Evolutionary conservation across 768 basidiomycete species (phyloP).

Genomic region (Grammothele lineata): DNA sequence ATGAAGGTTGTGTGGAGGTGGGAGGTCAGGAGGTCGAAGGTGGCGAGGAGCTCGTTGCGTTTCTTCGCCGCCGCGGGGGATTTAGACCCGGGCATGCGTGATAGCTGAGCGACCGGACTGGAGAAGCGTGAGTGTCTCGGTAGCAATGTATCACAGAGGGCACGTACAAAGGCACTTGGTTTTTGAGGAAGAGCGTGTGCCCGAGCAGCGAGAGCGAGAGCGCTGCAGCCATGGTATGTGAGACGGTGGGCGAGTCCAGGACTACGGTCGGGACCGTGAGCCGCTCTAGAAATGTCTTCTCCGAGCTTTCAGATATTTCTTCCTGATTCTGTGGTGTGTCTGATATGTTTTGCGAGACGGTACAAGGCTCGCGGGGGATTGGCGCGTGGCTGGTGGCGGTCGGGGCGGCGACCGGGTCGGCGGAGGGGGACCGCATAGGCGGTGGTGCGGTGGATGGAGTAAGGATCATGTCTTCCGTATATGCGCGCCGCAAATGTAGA

Average conservation of each 20-base stretch:
- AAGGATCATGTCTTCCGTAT: no score
- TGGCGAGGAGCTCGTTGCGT: constrained; percentile 54
- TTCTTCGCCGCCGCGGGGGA: constrained; percentile 53
- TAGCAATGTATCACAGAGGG: background rate
- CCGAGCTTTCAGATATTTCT: no score
- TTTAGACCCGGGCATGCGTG: constrained; percentile 46
- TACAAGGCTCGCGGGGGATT: no score
- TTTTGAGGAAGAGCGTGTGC: constrained; percentile 74
- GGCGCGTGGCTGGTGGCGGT: no score
- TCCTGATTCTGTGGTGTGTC: no score
- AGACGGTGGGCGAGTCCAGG: constrained; percentile 50
- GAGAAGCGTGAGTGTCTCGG: background rate
- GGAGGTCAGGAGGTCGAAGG: constrained; percentile 68
- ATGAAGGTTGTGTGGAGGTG: constrained; percentile 74
- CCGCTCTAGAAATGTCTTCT: background rate
- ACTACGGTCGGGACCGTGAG: constrained; percentile 35
- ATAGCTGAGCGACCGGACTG: constrained; percentile 66
- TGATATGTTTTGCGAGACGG: no score
- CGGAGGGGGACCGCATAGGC: no score
- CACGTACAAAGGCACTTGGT: constrained; percentile 67
- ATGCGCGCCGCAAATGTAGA: no score
- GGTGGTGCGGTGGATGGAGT: no score
- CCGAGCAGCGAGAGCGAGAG: constrained; percentile 60
- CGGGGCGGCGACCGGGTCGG: no score
- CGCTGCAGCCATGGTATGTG: constrained; percentile 56